Evolutionary conservation across 306 rosid genomes (phyloP).

Genomic region (Amphicarpaea edgeworthii): DNA sequence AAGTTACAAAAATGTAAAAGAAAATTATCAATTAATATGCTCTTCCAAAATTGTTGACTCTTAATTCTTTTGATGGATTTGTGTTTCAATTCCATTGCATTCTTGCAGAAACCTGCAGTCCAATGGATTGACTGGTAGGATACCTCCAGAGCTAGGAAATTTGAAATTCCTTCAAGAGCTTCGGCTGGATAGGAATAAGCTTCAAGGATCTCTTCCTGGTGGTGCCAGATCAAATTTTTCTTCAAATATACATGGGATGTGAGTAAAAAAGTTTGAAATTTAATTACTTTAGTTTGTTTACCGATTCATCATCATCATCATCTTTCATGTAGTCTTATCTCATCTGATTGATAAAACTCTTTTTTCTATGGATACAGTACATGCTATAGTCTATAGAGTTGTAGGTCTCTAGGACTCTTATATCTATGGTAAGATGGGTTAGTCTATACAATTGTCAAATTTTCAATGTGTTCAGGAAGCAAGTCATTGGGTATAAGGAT

Average conservation of each 20-base stretch:
- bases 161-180: slow-evolving; percentile 80
- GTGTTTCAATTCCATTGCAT: slow-evolving; percentile 29
- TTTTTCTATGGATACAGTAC: neutral
- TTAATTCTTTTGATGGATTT: slow-evolving; percentile 25
- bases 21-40: slow-evolving; percentile 14
- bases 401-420: neutral
- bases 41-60: slow-evolving; percentile 26
- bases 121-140: slow-evolving; percentile 81
- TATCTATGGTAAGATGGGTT: neutral
- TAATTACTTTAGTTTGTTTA: neutral
- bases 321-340: slow-evolving; percentile 11
- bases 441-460: neutral
- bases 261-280: slow-evolving; percentile 47
- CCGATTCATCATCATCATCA: slow-evolving; percentile 15
- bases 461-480: neutral
- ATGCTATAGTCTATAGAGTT: neutral
- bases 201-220: slow-evolving; percentile 79
- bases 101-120: slow-evolving; percentile 81
- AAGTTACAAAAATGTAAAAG: slow-evolving; percentile 73
- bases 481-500: slow-evolving; percentile 2
- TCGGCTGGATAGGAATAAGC: slow-evolving; percentile 84
- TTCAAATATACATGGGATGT: slow-evolving; percentile 62
- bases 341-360: neutral
- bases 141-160: slow-evolving; percentile 80
- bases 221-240: slow-evolving; percentile 50